phyloP scores from a whole-genome alignment of 2,329 filamentous ascomycete species.

The Scedosporium apiospermum region DNA sequence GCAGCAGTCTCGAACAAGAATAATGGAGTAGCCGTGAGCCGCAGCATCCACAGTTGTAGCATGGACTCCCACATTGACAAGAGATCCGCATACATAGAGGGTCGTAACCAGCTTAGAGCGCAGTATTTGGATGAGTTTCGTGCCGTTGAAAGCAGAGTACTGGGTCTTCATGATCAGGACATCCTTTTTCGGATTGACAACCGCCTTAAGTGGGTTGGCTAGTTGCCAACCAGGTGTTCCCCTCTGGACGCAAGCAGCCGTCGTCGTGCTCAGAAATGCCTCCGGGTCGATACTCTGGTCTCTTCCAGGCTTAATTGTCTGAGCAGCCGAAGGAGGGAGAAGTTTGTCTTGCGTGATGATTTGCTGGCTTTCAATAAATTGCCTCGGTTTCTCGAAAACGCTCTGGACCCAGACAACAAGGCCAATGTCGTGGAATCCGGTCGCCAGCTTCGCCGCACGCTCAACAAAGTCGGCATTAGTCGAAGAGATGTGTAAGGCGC shows the following conservation, averaged over 20 bases:
- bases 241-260: conserved; percentile 32
- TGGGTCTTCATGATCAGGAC: conserved; percentile 57
- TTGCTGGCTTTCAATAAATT: conserved; percentile 39
- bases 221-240: conserved; percentile 37
- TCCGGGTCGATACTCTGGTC: conserved; percentile 26
- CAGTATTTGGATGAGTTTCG: conserved; percentile 63
- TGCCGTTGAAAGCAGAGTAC: conserved; percentile 80
- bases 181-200: conserved; percentile 38
- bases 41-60: conserved; percentile 88
- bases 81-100: conserved; percentile 76
- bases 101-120: conserved; percentile 84
- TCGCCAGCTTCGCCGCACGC: conserved; percentile 55
- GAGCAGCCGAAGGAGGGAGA: conserved; percentile 21
- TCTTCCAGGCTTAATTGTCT: conserved; percentile 10
- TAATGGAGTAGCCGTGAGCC: conserved; percentile 78
- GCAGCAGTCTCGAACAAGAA: conserved; percentile 78
- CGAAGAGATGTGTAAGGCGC: conserved; percentile 52
- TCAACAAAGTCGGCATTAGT: conserved; percentile 57
- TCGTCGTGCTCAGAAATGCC: conserved; percentile 34
- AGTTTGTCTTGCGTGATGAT: conserved; percentile 25
- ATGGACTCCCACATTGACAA: conserved; percentile 82
- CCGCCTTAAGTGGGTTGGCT: conserved; percentile 28
- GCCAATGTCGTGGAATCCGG: conserved; percentile 61
- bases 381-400: conserved; percentile 55
- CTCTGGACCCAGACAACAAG: conserved; percentile 80